phyloP scores from a whole-genome alignment of 768 basidiomycete genomes.

The Hydnum rufescens region DNA sequence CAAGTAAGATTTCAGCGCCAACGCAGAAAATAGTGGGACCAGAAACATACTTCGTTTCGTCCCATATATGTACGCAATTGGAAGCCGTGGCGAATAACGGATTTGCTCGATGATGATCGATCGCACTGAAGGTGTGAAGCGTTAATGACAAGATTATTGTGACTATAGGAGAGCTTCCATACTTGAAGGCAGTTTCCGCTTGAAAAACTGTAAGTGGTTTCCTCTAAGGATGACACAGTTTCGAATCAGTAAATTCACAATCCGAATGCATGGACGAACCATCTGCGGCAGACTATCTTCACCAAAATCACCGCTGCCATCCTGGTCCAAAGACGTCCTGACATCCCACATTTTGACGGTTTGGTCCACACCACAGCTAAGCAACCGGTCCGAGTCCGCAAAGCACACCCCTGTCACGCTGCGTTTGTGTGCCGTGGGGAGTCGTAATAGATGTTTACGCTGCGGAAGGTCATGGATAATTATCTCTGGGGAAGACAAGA shows the following conservation, averaged over 20 bases:
- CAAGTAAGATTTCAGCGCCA: not conserved
- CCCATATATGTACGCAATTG: constrained; percentile 90
- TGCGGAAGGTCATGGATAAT: constrained; percentile 65
- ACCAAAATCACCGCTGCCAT: constrained; percentile 12
- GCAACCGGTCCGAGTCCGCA: constrained; percentile 35
- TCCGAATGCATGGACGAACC: too few relatives aligned
- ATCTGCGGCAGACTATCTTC: too few relatives aligned
- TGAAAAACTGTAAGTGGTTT: constrained; percentile 60
- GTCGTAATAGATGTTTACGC: constrained; percentile 30
- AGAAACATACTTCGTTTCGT: constrained; percentile 91
- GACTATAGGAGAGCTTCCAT: too few relatives aligned
- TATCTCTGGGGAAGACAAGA: too few relatives aligned
- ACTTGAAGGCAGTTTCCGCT: constrained; percentile 88
- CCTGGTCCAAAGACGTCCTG: constrained; percentile 12
- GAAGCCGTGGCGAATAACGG: constrained; percentile 89
- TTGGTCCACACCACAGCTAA: constrained; percentile 69
- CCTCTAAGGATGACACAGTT: constrained; percentile 14
- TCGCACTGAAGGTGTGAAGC: constrained; percentile 38
- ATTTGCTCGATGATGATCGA: constrained; percentile 84
- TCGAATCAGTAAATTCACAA: too few relatives aligned
- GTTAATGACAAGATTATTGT: not conserved
- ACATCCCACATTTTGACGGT: constrained; percentile 67
- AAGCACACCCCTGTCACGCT: constrained; percentile 73
- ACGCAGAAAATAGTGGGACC: constrained; percentile 11
- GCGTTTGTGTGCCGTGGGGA: constrained; percentile 61